phyloP scores from a whole-genome alignment of 805 yeast genomes.

The Trichomonascus vanleenenianus region DNA sequence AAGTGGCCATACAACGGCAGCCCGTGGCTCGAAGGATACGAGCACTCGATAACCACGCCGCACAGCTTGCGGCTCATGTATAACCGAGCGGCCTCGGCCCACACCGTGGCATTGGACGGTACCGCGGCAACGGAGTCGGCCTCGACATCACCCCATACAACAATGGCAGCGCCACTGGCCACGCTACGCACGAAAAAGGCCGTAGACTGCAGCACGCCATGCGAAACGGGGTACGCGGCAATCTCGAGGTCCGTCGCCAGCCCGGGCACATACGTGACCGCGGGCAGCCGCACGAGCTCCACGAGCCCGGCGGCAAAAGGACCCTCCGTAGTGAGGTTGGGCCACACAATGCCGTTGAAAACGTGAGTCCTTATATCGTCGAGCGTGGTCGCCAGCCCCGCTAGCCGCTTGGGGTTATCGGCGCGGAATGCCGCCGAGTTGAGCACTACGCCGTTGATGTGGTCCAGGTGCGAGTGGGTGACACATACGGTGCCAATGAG shows the following conservation, averaged over 20 bases:
- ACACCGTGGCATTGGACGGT: conserved; percentile 37
- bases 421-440: conserved; percentile 54
- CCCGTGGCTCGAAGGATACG: conserved; percentile 42
- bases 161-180: conserved; percentile 31
- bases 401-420: conserved; percentile 35
- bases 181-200: conserved; percentile 49
- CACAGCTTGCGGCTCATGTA: conserved; percentile 36
- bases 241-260: conserved; percentile 14
- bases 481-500: conserved; percentile 32
- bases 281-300: conserved; percentile 9
- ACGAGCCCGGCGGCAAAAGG: conserved; percentile 10
- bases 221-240: conserved; percentile 21
- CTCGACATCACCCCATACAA: conserved; percentile 83
- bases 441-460: conserved; percentile 56
- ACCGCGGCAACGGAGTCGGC: conserved; percentile 45
- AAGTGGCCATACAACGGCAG: conserved; percentile 70
- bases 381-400: conserved; percentile 48
- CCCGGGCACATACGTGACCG: background rate
- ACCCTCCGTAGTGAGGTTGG: conserved; percentile 42
- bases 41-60: conserved; percentile 72
- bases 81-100: conserved; percentile 48
- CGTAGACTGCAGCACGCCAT: conserved; percentile 36
- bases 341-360: conserved; percentile 79
- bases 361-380: conserved; percentile 44
- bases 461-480: conserved; percentile 85